Conservation (phyloP, 345 rosid genomes). For the Eucalyptus brandiana region DNA sequence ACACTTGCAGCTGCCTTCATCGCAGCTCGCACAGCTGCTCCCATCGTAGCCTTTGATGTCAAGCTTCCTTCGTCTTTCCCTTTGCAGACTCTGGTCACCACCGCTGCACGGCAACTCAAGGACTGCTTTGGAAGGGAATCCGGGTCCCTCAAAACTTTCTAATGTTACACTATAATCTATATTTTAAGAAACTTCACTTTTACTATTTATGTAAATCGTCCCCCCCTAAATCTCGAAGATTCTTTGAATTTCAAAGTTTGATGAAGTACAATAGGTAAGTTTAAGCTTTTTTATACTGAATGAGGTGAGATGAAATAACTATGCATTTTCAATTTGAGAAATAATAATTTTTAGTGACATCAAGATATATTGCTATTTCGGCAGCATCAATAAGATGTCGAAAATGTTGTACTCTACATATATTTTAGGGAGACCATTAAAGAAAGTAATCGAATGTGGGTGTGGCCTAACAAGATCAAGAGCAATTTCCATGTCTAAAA, state of each 20-base stretch:
- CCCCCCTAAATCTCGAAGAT: background rate
- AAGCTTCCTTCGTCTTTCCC: background rate
- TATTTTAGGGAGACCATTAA: background rate
- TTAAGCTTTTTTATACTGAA: background rate
- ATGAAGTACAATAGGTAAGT: background rate
- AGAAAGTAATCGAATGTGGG: background rate
- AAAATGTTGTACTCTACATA: background rate
- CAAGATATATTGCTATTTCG: background rate
- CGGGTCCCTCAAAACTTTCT: background rate
- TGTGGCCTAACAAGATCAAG: background rate
- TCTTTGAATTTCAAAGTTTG: background rate
- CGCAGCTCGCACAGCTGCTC: background rate
- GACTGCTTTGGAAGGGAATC: background rate
- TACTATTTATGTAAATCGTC: background rate
- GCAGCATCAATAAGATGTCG: background rate
- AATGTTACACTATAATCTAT: background rate
- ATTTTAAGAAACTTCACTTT: background rate
- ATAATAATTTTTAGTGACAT: background rate
- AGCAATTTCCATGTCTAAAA: background rate
- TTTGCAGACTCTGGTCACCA: background rate
- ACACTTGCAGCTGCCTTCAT: background rate
- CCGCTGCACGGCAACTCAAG: background rate
- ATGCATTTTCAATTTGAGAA: background rate
- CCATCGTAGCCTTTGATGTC: background rate
- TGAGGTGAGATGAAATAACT: background rate